A percentile compares a stretch with the other conserved stretches of the same genome.
These are phyloP conservation scores for Hypsizygus marmoreus DNA, from an alignment of 768 basidiomycete genomes.

Conservation along the genomic window DNA sequence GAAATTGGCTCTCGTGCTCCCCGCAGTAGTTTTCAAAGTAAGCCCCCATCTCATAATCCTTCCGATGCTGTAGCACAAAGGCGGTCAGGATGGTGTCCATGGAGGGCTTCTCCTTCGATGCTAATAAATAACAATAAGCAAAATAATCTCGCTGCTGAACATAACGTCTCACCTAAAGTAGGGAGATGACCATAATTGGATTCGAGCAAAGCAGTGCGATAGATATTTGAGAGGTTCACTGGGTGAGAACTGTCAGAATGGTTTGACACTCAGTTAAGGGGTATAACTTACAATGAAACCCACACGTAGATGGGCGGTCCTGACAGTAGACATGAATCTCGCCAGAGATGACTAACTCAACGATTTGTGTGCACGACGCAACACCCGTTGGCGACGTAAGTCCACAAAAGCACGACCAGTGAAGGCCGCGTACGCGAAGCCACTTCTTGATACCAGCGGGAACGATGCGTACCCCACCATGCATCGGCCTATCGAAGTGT, in stretches of 20 bases:
- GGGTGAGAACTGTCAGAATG: background rate
- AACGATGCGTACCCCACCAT: too few relatives aligned
- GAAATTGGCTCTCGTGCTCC: background rate
- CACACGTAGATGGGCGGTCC: background rate
- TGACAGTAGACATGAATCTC: background rate
- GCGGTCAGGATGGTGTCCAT: background rate
- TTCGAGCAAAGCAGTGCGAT: background rate
- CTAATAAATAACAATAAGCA: background rate
- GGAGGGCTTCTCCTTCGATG: background rate
- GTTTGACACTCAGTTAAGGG: background rate
- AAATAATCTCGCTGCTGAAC: background rate
- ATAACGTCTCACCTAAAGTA: background rate
- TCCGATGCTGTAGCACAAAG: background rate
- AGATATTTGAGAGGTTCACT: background rate
- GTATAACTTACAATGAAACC: background rate
- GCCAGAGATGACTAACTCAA: background rate
- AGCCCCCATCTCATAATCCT: background rate
- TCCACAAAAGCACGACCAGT: background rate
- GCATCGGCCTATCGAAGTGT: background rate
- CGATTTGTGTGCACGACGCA: background rate
- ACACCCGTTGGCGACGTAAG: background rate
- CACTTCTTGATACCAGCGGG: background rate
- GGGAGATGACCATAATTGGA: background rate
- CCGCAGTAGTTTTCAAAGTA: background rate
- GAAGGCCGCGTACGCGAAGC: background rate